Base-by-base conservation (phyloP, 1,284 basidiomycete species). In the Puccinia coronata region DNA sequence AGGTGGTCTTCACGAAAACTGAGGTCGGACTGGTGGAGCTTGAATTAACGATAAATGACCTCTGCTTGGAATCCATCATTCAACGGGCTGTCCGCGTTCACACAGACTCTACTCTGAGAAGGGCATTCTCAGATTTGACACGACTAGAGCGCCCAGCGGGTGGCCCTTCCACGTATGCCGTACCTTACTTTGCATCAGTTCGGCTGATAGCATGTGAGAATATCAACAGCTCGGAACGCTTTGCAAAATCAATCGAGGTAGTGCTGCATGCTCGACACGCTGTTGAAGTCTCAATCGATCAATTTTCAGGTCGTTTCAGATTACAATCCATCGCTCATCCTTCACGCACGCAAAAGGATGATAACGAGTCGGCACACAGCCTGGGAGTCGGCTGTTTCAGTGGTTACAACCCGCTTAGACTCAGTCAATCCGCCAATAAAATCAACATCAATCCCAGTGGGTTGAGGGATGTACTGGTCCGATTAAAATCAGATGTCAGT, bases 271-370 rank as follows among this genome's bases (percentile, higher is more conserved):
- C 25, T 73, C 55, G 70, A 39, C 70, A 80, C 41, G 70, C 69
- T 36, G 47, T 80, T 14, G 47, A 80, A 51, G 55, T 80, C 41
- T 49, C 28, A 25, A 63, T 80, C 53, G 79, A 80, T 65, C 51
- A 63, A 73, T 80, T 61, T 55, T 80, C 79, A 12, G 79, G 79
- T 39, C 69, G 70, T 31, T 80, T 80, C 55, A 73, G 72, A 61
- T 41, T 74, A 11, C 72, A 74, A 74, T 74, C 72, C 23, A 23
- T 74, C 53, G 34, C 53, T 16, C 34, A 36, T 47, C 72, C 18
- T 74, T 34, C 18, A 9, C 53, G 31, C 8, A 5, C 34, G 59
- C 16, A 67, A 11, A 39, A 34, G 5, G 55, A 59, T 67, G 18
- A 23, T 63, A 25, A 49, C 18, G 39, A 51, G n/a, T 25, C 47